A percentile compares a stretch with the other conserved stretches of the same genome.
Evolutionary conservation across 2,329 filamentous ascomycete species (phyloP).

Genomic region (Xylariaceae sp.): DNA sequence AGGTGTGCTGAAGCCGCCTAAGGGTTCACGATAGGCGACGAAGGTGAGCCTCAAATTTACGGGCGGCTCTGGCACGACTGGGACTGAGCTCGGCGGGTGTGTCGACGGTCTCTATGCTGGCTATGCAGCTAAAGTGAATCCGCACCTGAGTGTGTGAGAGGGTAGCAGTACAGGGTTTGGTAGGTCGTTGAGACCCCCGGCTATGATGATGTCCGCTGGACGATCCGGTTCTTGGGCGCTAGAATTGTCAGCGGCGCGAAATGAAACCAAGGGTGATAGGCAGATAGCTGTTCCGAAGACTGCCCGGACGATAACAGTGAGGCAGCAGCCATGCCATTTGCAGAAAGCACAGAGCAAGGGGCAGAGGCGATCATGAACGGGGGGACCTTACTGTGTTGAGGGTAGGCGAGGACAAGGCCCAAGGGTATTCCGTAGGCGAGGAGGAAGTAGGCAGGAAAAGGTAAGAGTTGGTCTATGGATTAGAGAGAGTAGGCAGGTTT

Average conservation of each 20-base stretch:
- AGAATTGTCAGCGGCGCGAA: slow-evolving; percentile 1
- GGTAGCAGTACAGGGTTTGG: neutral
- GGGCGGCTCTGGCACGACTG: neutral
- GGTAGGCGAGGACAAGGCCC: neutral
- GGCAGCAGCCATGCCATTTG: slow-evolving; percentile 6
- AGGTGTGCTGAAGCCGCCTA: neutral
- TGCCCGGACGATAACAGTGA: slow-evolving; percentile 8
- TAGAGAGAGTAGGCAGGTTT: no score
- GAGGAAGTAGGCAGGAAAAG: no score
- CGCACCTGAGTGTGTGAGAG: no score
- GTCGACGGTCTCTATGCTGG: neutral
- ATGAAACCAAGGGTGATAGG: slow-evolving; percentile 13
- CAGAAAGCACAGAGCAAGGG: slow-evolving; percentile 12
- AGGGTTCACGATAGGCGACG: neutral
- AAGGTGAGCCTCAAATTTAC: neutral
- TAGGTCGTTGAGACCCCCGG: slow-evolving; percentile 1
- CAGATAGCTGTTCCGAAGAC: neutral
- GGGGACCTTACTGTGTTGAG: neutral
- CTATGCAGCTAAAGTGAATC: neutral
- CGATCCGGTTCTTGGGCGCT: neutral
- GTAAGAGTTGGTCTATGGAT: no score
- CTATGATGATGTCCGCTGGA: slow-evolving; percentile 1
- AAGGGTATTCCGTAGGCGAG: no score
- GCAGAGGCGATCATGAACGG: neutral
- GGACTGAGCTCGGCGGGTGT: neutral